Base-by-base conservation (phyloP, 2,329 filamentous ascomycete species). In the Biscogniauxia mediterranea region DNA sequence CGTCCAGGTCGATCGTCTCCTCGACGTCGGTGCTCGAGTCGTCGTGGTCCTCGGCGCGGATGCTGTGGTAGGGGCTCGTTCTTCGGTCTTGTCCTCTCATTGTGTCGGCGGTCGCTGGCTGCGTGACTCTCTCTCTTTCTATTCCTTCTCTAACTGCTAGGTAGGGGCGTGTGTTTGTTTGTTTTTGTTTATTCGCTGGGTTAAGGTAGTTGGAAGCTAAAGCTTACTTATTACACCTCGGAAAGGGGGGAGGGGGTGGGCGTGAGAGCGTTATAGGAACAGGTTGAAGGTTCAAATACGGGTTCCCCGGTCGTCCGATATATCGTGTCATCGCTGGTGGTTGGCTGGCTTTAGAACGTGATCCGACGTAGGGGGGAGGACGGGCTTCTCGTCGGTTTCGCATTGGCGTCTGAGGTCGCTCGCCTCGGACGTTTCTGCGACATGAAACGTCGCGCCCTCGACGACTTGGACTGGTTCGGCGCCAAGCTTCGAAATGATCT, bases 1-100 rank as follows among this genome's bases (percentile, higher is more conserved):
- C 71, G 19, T 67, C 66, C 4, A 71, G 58, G 25, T 70, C 70
- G 49, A 70, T 64, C n/a, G 69, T 68, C 52, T 71, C 69, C 50
- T 69, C 66, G 15, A 69, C 67, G 17, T 73, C 68, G 17, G 67
- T 69, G 38, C 61, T 64, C 5, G 64, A 68, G 54, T 73, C 71
- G 20, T 72, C 69, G 21, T 64, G 64, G 42, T 69, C 68, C 25
- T 69, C 67, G 15, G 61, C 64, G 25, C 56, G 66, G 51, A 68
- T 57, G 53, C 51, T 64, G 25, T 61, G 59, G 52, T 67, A 68
- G 1, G 49, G 38, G 21, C 53, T 54, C 8, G 53, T 2, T n/a
- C 49, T 54, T 32, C 50, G 25, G 11, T 61, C 56, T 20, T 55
- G 26, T 23, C 66, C 38, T 23, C 66, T 66, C 58, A 56, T 57